Base-by-base conservation (phyloP, 2,329 filamentous ascomycete genomes). In the Penicillium oxalicum region DNA sequence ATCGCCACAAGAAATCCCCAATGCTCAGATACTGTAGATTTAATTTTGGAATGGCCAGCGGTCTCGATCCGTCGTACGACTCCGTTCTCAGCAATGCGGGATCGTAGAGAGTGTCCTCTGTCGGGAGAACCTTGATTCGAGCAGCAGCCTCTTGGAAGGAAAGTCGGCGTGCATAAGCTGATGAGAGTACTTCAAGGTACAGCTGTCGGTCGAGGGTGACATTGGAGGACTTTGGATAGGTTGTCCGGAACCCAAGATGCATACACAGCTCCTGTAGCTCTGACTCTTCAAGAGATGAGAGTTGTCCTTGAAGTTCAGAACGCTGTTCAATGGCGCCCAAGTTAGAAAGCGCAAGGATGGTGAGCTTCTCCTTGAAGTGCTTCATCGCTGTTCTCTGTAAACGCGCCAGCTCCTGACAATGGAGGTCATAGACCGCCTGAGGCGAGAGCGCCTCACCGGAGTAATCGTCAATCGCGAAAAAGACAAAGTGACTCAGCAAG, bases 1-100 rank as follows among this genome's bases (percentile, higher is more conserved):
- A 90, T 53, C 94, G 82, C 90, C 91, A 98, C n/a, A 98, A 73
- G 60, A 98, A 98, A 68, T 98, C 93, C 2, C 90, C 90, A 44
- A 95, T 82, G 2, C 91, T 95, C 11, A 98, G 77, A 68, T 98
- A 98, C 64, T 98, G 93, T 27, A 98, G 74, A 60, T 96, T 98
- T 40, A 97, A 72, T 66, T 98, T 98, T 2, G 93, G 93, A 38
- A 98, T 82, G 2, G 93, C 88, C 49, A 98, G 76, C 4, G 93
- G 91, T 41, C 82, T 82, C 25, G 88, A 90, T 26, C 91, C 91
- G 66, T 95, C 86, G 61, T 96, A 97, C 6, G 77, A 78, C 61
- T 96, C 91, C 48, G 91, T 91, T 49, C 89, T 82, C 48, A 91
- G 70, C 45, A 95, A 79, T 26, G 83, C 82, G 44, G 77, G 77